Percentiles rank a stretch among this genome's conserved stretches.
phyloP scores from a whole-genome alignment of 441 rosid species.

The Hypseocharis bilobata region DNA sequence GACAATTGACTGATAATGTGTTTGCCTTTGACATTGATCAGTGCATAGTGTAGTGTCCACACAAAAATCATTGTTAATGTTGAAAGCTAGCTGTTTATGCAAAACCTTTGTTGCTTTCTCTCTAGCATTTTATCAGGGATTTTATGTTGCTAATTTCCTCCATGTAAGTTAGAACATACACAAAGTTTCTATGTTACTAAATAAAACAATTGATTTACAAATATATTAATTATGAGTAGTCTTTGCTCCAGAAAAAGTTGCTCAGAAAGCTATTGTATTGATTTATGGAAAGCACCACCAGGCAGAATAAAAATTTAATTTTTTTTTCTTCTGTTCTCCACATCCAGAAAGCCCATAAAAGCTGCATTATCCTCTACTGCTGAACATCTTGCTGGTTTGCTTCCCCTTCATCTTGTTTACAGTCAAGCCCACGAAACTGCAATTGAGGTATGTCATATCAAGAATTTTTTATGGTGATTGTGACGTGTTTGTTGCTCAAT shows the following conservation, averaged over 20 bases:
- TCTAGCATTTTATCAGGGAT: not conserved
- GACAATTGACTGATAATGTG: not conserved
- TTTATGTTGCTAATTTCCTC: not conserved
- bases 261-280: not conserved
- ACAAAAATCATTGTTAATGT: not conserved
- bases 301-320: not conserved
- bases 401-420: slow-evolving; percentile 92
- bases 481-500: not conserved
- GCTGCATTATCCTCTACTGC: slow-evolving; percentile 89
- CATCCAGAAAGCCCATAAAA: slow-evolving; percentile 73
- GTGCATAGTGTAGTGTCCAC: not conserved
- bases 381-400: slow-evolving; percentile 91
- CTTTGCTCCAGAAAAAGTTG: not conserved
- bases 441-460: slow-evolving; percentile 57
- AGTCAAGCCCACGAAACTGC: slow-evolving; percentile 95
- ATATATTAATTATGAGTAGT: not conserved
- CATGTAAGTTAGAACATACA: not conserved
- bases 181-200: not conserved
- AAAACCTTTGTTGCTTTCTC: not conserved
- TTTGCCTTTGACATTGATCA: not conserved
- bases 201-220: slow-evolving; percentile 1
- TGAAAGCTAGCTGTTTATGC: not conserved
- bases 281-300: not conserved
- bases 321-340: slow-evolving; percentile 4
- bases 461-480: slow-evolving; percentile 3